A percentile compares a stretch with the other conserved stretches of the same genome.
Conservation (phyloP, 106 monocot species). For the Alisma plantagoaquatica region DNA sequence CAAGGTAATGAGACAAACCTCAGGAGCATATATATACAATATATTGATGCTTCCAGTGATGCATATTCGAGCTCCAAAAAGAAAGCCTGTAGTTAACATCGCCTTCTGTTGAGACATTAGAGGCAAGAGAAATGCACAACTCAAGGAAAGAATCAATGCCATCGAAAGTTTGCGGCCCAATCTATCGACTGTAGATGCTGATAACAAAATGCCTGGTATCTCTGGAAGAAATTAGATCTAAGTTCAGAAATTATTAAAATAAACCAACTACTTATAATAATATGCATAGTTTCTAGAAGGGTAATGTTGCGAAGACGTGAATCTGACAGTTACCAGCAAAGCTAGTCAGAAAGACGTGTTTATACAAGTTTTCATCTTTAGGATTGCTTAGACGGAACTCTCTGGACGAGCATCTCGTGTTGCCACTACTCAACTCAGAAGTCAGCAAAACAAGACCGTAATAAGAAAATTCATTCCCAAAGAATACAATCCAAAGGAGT, state of each 20-base stretch:
- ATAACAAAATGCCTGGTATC: slow-evolving; percentile 57
- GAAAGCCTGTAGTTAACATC: slow-evolving; percentile 30
- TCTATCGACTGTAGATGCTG: slow-evolving; percentile 53
- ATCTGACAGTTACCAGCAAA: slow-evolving; percentile 58
- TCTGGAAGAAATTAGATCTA: slow-evolving; percentile 36
- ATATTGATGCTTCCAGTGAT: slow-evolving; percentile 59
- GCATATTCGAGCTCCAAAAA: slow-evolving; percentile 69
- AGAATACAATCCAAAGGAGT: slow-evolving; percentile 66
- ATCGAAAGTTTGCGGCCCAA: slow-evolving; percentile 67
- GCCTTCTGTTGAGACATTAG: slow-evolving; percentile 32
- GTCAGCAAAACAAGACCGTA: slow-evolving; percentile 79
- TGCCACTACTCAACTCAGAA: slow-evolving; percentile 30
- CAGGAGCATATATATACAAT: slow-evolving; percentile 73
- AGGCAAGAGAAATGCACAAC: slow-evolving; percentile 53
- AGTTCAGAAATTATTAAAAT: no score
- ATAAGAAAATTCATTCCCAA: slow-evolving; percentile 79
- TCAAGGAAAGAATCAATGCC: slow-evolving; percentile 44
- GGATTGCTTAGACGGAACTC: neutral
- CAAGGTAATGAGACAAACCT: slow-evolving; percentile 39
- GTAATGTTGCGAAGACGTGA: no score
- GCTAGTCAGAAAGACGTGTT: slow-evolving; percentile 68
- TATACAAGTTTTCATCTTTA: slow-evolving; percentile 30
- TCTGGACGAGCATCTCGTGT: slow-evolving; percentile 16
- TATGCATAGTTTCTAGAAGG: no score
- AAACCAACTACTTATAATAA: no score